These are phyloP conservation scores for Apiospora koreana DNA, from an alignment of 2,329 filamentous ascomycete species.

Conservation along the genomic window DNA sequence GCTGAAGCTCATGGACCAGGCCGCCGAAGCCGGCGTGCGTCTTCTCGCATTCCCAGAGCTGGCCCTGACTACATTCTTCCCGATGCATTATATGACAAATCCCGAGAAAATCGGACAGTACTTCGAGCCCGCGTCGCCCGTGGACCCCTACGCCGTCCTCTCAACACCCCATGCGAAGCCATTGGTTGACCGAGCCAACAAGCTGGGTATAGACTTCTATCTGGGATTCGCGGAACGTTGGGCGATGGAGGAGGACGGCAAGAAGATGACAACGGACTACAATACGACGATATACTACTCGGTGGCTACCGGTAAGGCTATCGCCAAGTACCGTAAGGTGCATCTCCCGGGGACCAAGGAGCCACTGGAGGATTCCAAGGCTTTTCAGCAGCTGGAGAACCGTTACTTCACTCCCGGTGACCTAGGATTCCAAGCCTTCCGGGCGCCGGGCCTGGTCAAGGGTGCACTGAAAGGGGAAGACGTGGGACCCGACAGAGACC, in stretches of 20 bases:
- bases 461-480: constrained; percentile 36
- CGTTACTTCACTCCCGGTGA: constrained; percentile 54
- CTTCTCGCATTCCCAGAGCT: constrained; percentile 56
- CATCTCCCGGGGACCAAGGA: constrained; percentile 56
- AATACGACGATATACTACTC: constrained; percentile 56
- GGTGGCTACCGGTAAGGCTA: constrained; percentile 38
- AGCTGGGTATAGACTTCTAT: constrained; percentile 49
- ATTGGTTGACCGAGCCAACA: constrained; percentile 49
- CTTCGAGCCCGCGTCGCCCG: constrained; percentile 50
- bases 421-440: constrained; percentile 54
- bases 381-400: constrained; percentile 57
- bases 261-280: constrained; percentile 37
- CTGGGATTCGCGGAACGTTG: constrained; percentile 53
- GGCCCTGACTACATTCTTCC: constrained; percentile 60
- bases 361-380: constrained; percentile 47
- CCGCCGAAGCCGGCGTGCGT: constrained; percentile 44
- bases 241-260: constrained; percentile 37
- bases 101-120: constrained; percentile 45
- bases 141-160: constrained; percentile 33
- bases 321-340: constrained; percentile 57
- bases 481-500: constrained; percentile 17
- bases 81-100: constrained; percentile 48
- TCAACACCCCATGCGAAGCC: constrained; percentile 45
- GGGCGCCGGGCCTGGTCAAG: constrained; percentile 46
- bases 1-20: constrained; percentile 48